A percentile compares a stretch with the other conserved stretches of the same genome.
These are phyloP conservation scores for Botryosphaeria dothidea DNA, from an alignment of 2,329 filamentous ascomycete genomes.

Conservation along the genomic window DNA sequence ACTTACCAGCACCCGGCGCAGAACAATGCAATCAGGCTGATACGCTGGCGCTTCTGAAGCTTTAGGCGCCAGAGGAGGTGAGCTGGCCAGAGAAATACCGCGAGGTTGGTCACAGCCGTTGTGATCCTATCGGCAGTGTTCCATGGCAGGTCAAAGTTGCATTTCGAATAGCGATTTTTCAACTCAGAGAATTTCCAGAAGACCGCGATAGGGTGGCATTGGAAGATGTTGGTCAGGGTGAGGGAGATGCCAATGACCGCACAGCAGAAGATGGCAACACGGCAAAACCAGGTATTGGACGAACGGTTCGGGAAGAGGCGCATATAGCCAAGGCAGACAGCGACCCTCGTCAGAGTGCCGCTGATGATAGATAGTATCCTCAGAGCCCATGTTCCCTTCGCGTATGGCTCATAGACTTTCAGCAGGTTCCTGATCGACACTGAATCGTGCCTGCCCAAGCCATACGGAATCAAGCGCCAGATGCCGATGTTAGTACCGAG, in stretches of 20 bases:
- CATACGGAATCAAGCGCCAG: neutral
- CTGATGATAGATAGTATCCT: slow-evolving; percentile 29
- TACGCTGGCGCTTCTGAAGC: slow-evolving; percentile 28
- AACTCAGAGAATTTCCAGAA: too few relatives aligned
- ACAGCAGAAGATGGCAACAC: slow-evolving; percentile 27
- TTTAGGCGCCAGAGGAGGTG: slow-evolving; percentile 29
- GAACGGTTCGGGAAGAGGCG: slow-evolving; percentile 27
- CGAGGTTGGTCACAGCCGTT: slow-evolving; percentile 33
- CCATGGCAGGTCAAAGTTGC: too few relatives aligned
- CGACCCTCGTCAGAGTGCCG: slow-evolving; percentile 26
- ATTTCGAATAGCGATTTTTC: too few relatives aligned
- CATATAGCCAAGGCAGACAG: slow-evolving; percentile 30
- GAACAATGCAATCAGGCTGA: slow-evolving; percentile 32
- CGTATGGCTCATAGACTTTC: slow-evolving; percentile 39
- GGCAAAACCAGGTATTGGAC: slow-evolving; percentile 31
- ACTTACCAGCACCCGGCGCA: slow-evolving; percentile 37
- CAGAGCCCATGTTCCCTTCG: too few relatives aligned
- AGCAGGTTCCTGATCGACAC: neutral
- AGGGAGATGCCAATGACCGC: slow-evolving; percentile 22
- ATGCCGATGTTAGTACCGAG: neutral
- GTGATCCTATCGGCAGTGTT: slow-evolving; percentile 28
- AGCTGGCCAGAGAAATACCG: slow-evolving; percentile 34
- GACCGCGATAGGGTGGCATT: neutral
- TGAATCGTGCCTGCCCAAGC: neutral
- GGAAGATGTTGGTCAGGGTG: slow-evolving; percentile 29